Percentiles rank a stretch among this genome's conserved stretches.
phyloP scores from a whole-genome alignment of 495 filamentous ascomycete species.

The Ascobolus immersus region DNA sequence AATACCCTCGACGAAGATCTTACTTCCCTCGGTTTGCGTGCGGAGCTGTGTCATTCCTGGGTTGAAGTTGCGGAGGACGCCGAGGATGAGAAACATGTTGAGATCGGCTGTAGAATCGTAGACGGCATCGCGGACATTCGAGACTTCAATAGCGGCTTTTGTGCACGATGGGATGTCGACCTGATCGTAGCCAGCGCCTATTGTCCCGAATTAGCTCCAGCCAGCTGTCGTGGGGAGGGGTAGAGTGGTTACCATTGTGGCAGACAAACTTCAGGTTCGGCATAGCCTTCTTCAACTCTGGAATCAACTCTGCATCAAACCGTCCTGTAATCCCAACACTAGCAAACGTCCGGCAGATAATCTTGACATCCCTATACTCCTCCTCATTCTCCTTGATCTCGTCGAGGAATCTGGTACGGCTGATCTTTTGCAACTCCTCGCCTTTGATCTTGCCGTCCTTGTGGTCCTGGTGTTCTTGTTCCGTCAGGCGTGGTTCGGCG shows the following conservation, averaged over 20 bases:
- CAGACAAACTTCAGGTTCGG: not conserved
- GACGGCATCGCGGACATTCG: conserved; percentile 57
- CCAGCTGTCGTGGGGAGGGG: not conserved
- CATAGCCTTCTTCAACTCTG: no score
- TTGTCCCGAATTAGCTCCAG: not conserved
- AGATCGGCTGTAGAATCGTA: conserved; percentile 62
- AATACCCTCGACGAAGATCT: conserved; percentile 21
- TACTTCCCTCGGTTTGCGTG: conserved; percentile 5
- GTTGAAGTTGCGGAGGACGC: conserved; percentile 48
- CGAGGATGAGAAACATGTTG: conserved; percentile 52
- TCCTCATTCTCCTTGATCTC: not conserved
- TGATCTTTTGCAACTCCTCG: not conserved
- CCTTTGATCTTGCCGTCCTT: no score
- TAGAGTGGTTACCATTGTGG: conserved; percentile 1
- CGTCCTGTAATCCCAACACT: not conserved
- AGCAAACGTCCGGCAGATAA: not conserved
- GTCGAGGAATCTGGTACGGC: not conserved
- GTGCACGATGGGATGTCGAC: conserved; percentile 13
- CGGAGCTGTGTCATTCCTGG: conserved; percentile 34
- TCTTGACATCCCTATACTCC: not conserved
- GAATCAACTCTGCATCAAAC: not conserved
- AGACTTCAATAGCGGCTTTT: conserved; percentile 36
- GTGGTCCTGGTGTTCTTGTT: no score
- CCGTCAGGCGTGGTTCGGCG: no score
- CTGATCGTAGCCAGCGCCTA: conserved; percentile 1